phyloP scores from a whole-genome alignment of 2,329 filamentous ascomycete species.

The Dactylellina sp. region DNA sequence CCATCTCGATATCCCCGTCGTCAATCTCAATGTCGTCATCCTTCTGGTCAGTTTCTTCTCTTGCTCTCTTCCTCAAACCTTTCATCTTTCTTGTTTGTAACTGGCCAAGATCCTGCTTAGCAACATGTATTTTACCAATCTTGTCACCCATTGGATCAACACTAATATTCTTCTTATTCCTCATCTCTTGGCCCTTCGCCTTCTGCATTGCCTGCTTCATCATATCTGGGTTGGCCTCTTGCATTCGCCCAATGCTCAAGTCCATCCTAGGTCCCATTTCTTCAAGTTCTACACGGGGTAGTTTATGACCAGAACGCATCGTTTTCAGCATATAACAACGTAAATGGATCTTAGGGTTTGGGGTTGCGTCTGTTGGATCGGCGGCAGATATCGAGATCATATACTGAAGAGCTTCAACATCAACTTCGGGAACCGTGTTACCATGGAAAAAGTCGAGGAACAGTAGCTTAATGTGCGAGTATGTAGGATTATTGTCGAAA shows the following conservation, averaged over 20 bases:
- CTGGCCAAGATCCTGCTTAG: constrained; percentile 85
- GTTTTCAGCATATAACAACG: constrained; percentile 87
- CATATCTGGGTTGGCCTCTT: constrained; percentile 80
- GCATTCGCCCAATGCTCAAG: constrained; percentile 83
- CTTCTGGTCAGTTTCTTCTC: constrained; percentile 70
- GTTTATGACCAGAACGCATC: constrained; percentile 83
- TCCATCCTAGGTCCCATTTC: constrained; percentile 96
- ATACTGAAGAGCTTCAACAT: constrained; percentile 95
- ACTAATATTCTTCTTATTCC: constrained; percentile 93
- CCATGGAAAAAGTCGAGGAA: constrained; percentile 93
- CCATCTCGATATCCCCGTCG: constrained; percentile 66
- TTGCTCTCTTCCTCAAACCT: constrained; percentile 86
- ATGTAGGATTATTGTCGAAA: constrained; percentile 82
- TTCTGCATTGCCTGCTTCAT: constrained; percentile 92
- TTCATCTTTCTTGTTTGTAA: constrained; percentile 99
- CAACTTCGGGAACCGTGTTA: constrained; percentile 81
- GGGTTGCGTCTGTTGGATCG: constrained; percentile 69
- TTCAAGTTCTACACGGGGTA: constrained; percentile 91
- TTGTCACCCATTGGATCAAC: constrained; percentile 95
- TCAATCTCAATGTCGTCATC: constrained; percentile 63
- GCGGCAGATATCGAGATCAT: constrained; percentile 83
- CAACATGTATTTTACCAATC: constrained; percentile 90
- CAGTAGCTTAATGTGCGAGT: constrained; percentile 86
- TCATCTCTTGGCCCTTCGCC: constrained; percentile 74
- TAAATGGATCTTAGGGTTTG: constrained; percentile 58